phyloP scores from a whole-genome alignment of 1,284 basidiomycete species.

The Cutaneotrichosporon cavernicola region DNA sequence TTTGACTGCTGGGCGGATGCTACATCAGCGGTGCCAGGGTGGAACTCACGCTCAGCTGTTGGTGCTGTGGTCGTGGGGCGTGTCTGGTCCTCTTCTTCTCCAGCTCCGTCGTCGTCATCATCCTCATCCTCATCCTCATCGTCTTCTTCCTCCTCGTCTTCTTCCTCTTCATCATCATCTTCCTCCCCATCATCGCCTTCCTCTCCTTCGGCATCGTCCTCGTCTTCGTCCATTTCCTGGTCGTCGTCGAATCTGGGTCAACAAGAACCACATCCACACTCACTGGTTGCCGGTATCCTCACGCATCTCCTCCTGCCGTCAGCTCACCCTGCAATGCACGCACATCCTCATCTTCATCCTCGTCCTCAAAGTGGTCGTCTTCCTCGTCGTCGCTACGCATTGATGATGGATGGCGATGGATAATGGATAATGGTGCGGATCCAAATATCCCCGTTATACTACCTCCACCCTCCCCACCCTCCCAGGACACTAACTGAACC shows the following conservation, averaged over 20 bases:
- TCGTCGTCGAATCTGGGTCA: conserved; percentile 20
- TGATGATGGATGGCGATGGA: conserved; percentile 1
- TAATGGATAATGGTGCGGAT: conserved; percentile 13
- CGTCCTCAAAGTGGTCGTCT: conserved; percentile 31
- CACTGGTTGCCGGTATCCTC: conserved; percentile 33
- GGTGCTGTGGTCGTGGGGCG: conserved; percentile 5
- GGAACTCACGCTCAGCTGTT: conserved; percentile 1
- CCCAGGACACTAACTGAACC: background rate
- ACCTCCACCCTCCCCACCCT: background rate
- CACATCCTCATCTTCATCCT: conserved; percentile 27
- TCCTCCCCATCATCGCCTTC: conserved; percentile 27
- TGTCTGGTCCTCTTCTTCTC: conserved; percentile 32
- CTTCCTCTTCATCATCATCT: conserved; percentile 20
- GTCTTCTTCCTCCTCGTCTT: conserved; percentile 30
- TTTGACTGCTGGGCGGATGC: conserved; percentile 7
- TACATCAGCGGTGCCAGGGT: background rate
- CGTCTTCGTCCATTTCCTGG: conserved; percentile 15
- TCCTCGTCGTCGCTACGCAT: conserved; percentile 47
- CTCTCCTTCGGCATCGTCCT: conserved; percentile 3
- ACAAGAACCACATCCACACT: background rate
- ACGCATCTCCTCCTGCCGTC: conserved; percentile 26
- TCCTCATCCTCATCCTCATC: conserved; percentile 34
- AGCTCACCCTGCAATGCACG: conserved; percentile 7
- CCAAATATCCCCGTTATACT: conserved; percentile 7
- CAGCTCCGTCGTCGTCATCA: conserved; percentile 32